A percentile compares a stretch with the other conserved stretches of the same genome.
phyloP scores from a whole-genome alignment of 257 asterid species.

The Avicennia marina region DNA sequence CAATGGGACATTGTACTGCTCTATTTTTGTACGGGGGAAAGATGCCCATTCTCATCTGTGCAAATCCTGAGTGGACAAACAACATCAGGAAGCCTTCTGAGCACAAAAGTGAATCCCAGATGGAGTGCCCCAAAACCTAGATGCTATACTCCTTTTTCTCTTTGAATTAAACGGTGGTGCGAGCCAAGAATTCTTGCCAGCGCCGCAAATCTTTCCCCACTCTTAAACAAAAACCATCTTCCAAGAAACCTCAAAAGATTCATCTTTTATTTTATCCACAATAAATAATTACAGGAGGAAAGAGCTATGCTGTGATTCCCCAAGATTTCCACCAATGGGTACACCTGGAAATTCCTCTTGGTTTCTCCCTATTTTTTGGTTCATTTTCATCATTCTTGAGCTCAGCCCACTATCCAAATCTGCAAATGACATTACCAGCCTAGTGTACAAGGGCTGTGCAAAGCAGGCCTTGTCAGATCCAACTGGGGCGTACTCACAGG shows the following conservation, averaged over 20 bases:
- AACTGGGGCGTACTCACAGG: conserved; percentile 77
- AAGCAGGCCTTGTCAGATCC: conserved; percentile 85
- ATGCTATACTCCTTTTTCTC: conserved; percentile 27
- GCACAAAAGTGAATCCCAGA: conserved; percentile 26
- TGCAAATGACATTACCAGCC: conserved; percentile 55
- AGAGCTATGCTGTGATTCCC: conserved; percentile 36
- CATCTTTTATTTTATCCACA: conserved; percentile 9
- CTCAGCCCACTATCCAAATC: conserved; percentile 45
- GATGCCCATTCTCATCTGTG: conserved; percentile 25
- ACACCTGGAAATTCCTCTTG: conserved; percentile 34
- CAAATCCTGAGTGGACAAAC: conserved; percentile 27
- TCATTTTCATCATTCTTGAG: conserved; percentile 30
- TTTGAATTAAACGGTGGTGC: conserved; percentile 14
- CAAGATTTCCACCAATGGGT: conserved; percentile 44
- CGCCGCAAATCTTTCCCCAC: conserved; percentile 22
- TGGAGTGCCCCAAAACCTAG: conserved; percentile 31
- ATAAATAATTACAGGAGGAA: not conserved
- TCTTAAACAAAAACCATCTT: conserved; percentile 19
- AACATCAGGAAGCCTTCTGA: conserved; percentile 15
- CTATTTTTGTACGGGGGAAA: conserved; percentile 18
- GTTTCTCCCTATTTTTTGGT: conserved; percentile 27
- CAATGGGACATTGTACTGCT: conserved; percentile 2
- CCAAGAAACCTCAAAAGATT: conserved; percentile 20
- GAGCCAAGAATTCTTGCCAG: conserved; percentile 25
- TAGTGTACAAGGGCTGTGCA: conserved; percentile 94